These are phyloP conservation scores for Elasticomyces elasticus DNA, from an alignment of 495 filamentous ascomycete genomes.

Conservation along the genomic window DNA sequence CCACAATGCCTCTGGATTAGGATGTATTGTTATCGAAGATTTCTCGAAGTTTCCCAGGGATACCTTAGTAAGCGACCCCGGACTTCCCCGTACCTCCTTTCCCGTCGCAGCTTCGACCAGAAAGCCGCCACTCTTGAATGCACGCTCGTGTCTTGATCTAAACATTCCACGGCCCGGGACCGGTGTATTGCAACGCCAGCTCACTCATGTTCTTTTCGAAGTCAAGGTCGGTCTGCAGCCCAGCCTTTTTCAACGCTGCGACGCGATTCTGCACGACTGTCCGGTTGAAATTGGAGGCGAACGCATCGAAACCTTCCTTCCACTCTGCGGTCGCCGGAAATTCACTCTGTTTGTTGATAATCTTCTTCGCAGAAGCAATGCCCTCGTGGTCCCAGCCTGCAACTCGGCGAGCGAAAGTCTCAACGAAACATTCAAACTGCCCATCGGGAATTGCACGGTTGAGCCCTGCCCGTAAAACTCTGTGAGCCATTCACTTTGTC, in stretches of 20 bases:
- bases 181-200: not conserved
- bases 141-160: no score
- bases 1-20: no score
- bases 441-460: no score
- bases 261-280: not conserved
- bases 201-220: not conserved
- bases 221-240: not conserved
- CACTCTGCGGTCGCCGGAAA: not conserved
- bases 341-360: not conserved
- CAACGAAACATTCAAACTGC: no score
- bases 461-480: no score
- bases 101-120: no score
- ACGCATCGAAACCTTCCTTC: not conserved
- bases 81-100: no score
- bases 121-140: no score
- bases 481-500: no score
- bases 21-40: no score
- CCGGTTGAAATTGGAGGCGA: not conserved
- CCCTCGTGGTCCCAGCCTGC: constrained; percentile 2
- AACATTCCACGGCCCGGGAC: not conserved
- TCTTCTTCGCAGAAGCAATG: constrained; percentile 1
- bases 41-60: no score
- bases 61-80: no score
- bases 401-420: not conserved
- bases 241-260: constrained; percentile 1